Conservation (phyloP, 2,329 filamentous ascomycete genomes). For the Pseudogymnoascus sp. region DNA sequence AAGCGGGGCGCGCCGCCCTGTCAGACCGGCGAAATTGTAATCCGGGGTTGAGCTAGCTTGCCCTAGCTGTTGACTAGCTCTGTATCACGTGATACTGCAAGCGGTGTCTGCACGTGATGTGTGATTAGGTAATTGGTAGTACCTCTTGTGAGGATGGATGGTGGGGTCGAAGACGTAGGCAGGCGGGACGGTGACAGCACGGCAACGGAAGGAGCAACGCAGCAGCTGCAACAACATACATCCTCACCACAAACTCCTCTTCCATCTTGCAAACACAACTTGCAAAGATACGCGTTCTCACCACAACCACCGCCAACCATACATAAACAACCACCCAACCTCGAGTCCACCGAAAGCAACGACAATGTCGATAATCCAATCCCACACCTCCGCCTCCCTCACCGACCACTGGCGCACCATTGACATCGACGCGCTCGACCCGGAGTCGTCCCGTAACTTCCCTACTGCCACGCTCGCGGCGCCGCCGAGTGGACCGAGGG, state of each 20-base stretch:
- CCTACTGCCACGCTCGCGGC: slow-evolving; percentile 76
- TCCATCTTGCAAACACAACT: neutral
- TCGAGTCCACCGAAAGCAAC: slow-evolving; percentile 6
- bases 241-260: neutral
- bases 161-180: neutral
- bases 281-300: neutral
- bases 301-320: neutral
- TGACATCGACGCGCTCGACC: slow-evolving; percentile 85
- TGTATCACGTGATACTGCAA: neutral
- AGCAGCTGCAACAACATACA: neutral
- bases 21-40: neutral
- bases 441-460: slow-evolving; percentile 87
- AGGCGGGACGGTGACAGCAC: neutral
- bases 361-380: slow-evolving; percentile 59
- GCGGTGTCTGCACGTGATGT: neutral
- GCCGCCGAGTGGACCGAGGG: slow-evolving; percentile 62
- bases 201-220: neutral
- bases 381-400: slow-evolving; percentile 52
- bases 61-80: neutral
- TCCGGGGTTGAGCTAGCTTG: neutral
- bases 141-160: neutral
- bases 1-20: neutral
- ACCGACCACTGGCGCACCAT: slow-evolving; percentile 74
- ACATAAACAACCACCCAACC: neutral
- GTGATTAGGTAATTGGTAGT: neutral